Percentiles rank a stretch among this genome's conserved stretches.
These are phyloP conservation scores for Amanita rimosa DNA, from an alignment of 768 basidiomycete genomes.

Conservation along the genomic window DNA sequence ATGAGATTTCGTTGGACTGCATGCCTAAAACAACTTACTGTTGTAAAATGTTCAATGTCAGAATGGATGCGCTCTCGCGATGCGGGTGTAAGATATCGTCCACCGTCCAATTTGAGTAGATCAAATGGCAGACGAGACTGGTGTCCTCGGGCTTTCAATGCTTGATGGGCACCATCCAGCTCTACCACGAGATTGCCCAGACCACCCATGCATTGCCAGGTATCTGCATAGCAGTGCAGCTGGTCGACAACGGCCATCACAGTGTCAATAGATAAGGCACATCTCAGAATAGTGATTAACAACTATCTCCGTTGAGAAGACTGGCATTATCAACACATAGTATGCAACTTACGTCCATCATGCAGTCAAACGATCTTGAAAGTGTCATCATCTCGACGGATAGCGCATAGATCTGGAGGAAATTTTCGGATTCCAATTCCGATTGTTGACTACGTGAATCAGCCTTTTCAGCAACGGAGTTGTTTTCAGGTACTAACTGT, in stretches of 20 bases:
- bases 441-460: constrained; percentile 9
- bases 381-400: constrained; percentile 49
- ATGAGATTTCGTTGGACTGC: neutral
- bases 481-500: constrained; percentile 24
- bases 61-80: constrained; percentile 49
- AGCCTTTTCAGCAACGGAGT: neutral
- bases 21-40: constrained; percentile 31
- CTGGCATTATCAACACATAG: neutral
- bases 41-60: constrained; percentile 51
- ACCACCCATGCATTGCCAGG: constrained; percentile 72
- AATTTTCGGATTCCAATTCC: constrained; percentile 20
- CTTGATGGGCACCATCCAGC: constrained; percentile 49
- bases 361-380: constrained; percentile 52
- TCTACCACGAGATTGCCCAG: constrained; percentile 43
- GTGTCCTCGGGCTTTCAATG: constrained; percentile 52
- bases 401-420: constrained; percentile 47
- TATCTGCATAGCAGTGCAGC: constrained; percentile 56
- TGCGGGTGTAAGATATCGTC: constrained; percentile 37
- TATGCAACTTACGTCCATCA: constrained; percentile 47
- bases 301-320: constrained; percentile 23
- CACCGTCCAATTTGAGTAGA: constrained; percentile 53
- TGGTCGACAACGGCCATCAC: constrained; percentile 58
- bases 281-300: constrained; percentile 41
- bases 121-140: constrained; percentile 56
- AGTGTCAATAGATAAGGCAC: constrained; percentile 38